phyloP scores from a whole-genome alignment of 2,329 filamentous ascomycete genomes.

The Metarhizium sp. region DNA sequence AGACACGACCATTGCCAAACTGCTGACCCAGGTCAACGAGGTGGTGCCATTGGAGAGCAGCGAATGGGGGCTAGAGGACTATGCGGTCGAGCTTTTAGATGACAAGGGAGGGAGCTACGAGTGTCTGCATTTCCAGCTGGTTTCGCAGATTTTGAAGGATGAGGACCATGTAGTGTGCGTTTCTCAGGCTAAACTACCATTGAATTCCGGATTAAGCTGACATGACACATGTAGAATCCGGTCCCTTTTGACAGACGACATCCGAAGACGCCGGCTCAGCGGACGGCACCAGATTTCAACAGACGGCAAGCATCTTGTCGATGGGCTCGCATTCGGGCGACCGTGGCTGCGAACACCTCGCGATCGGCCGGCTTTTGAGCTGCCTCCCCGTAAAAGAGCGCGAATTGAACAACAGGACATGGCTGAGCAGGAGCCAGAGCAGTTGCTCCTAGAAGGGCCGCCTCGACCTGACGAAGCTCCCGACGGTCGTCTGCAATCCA shows the following conservation, averaged over 20 bases:
- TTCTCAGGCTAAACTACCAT: not conserved
- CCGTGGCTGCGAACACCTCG: conserved; percentile 52
- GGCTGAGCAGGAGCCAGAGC: conserved; percentile 16
- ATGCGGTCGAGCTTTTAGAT: conserved; percentile 64
- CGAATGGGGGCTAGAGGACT: conserved; percentile 84
- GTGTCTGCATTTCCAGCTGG: conserved; percentile 74
- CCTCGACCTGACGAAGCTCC: conserved; percentile 23
- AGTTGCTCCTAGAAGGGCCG: conserved; percentile 25
- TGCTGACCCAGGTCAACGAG: conserved; percentile 71
- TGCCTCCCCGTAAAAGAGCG: conserved; percentile 65
- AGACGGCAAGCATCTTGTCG: conserved; percentile 72
- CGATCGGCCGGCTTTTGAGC: conserved; percentile 56
- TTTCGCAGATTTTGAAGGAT: conserved; percentile 62
- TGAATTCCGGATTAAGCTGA: not conserved
- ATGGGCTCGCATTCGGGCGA: conserved; percentile 77
- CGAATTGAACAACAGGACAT: conserved; percentile 34
- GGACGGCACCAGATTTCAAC: conserved; percentile 73
- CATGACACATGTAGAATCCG: conserved; percentile 51
- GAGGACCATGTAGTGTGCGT: conserved; percentile 76
- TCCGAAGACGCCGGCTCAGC: conserved; percentile 60
- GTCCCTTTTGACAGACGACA: conserved; percentile 64
- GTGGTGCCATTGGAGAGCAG: conserved; percentile 71
- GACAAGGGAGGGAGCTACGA: conserved; percentile 58
- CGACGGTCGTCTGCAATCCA: conserved; percentile 10
- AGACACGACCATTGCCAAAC: conserved; percentile 62